A percentile compares a stretch with the other conserved stretches of the same genome.
phyloP scores from a whole-genome alignment of 495 filamentous ascomycete genomes.

The Rostrohypoxylon terebratum region DNA sequence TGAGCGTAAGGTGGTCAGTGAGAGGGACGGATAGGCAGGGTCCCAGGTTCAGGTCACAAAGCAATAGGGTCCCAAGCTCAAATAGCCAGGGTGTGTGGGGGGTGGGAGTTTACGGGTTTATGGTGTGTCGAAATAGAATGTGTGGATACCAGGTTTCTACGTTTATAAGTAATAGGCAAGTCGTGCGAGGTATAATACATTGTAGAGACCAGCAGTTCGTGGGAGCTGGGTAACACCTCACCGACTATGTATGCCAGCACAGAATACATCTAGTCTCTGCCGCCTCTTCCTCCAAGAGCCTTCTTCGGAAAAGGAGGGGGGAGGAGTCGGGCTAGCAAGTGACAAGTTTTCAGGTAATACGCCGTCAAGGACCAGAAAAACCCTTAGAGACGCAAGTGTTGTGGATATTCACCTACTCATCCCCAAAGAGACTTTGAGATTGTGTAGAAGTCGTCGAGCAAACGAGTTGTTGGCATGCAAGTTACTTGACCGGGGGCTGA shows the following conservation, averaged over 20 bases:
- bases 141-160: constrained; percentile 51
- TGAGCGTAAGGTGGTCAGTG: constrained; percentile 47
- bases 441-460: constrained; percentile 31
- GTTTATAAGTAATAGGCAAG: constrained; percentile 46
- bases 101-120: constrained; percentile 41
- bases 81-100: constrained; percentile 46
- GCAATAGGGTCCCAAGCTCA: constrained; percentile 41
- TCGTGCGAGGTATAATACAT: constrained; percentile 51
- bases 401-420: constrained; percentile 33
- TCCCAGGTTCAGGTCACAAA: constrained; percentile 33
- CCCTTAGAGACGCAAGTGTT: constrained; percentile 26
- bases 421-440: constrained; percentile 20
- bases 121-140: constrained; percentile 46
- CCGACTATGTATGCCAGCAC: constrained; percentile 47
- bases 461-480: constrained; percentile 47
- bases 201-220: constrained; percentile 49
- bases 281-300: constrained; percentile 21
- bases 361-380: constrained; percentile 15
- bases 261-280: constrained; percentile 36
- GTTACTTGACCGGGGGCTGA: constrained; percentile 50
- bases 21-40: constrained; percentile 38
- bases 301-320: constrained; percentile 22
- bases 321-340: constrained; percentile 40
- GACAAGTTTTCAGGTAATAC: constrained; percentile 37
- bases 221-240: constrained; percentile 43